These are phyloP conservation scores for Populus hybrid DNA, from an alignment of 441 rosid species.

Conservation along the genomic window DNA sequence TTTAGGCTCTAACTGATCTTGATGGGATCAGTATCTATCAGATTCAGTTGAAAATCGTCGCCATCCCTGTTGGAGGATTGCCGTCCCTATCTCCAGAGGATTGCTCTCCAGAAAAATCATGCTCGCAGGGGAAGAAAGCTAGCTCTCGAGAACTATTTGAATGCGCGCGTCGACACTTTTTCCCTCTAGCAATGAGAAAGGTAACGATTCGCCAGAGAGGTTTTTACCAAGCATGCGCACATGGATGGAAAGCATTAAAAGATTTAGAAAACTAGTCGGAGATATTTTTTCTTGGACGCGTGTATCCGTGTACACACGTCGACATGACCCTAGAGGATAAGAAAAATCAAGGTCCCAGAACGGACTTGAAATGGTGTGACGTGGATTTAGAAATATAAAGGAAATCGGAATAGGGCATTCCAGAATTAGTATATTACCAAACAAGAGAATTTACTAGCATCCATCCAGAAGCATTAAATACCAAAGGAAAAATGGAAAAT, in stretches of 20 bases:
- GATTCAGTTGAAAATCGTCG: no score
- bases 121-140: no score
- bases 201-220: neutral
- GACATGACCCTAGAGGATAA: neutral
- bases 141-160: neutral
- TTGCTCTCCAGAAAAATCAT: no score
- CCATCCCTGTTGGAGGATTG: no score
- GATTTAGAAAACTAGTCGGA: neutral
- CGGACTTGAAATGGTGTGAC: neutral
- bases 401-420: neutral
- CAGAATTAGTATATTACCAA: slow-evolving; percentile 6
- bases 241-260: neutral
- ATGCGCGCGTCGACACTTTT: neutral
- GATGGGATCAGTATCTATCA: no score
- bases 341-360: neutral
- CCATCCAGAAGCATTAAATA: slow-evolving; percentile 14
- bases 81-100: no score
- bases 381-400: neutral
- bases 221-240: neutral
- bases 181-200: neutral
- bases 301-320: neutral
- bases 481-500: neutral
- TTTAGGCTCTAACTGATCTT: no score
- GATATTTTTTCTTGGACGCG: neutral
- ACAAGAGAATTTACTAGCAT: neutral